Evolutionary conservation across 768 basidiomycete species (phyloP).

Genomic region (Lyophyllum semitale): DNA sequence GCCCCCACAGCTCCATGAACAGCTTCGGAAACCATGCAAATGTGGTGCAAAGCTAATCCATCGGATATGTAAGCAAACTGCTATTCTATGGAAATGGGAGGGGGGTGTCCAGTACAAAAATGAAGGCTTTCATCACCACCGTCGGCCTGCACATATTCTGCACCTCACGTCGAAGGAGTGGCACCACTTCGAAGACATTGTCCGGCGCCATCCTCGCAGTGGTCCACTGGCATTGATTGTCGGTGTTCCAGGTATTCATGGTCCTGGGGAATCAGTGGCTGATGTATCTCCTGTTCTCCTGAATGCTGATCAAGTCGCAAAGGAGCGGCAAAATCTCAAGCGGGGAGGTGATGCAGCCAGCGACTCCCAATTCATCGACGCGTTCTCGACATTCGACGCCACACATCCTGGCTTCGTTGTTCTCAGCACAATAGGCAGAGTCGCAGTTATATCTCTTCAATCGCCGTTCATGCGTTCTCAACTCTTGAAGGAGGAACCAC

Average conservation of each 20-base stretch:
- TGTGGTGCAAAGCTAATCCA: not conserved
- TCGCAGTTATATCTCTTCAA: conserved; percentile 7
- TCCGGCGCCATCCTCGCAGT: not conserved
- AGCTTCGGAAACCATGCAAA: not conserved
- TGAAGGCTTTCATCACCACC: not conserved
- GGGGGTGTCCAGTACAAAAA: not conserved
- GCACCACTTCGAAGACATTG: not conserved
- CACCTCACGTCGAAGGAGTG: not conserved
- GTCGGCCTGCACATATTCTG: not conserved
- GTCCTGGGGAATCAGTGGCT: not conserved
- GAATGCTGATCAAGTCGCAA: not conserved
- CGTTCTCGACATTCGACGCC: not conserved
- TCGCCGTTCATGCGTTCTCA: conserved; percentile 1
- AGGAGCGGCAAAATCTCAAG: not conserved
- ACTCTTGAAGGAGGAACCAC: not conserved
- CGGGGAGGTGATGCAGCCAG: not conserved
- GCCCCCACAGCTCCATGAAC: not conserved
- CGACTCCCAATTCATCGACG: not conserved
- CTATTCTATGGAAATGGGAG: not conserved
- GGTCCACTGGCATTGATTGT: not conserved
- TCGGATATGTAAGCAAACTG: not conserved
- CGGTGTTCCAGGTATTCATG: not conserved
- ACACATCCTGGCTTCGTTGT: not conserved
- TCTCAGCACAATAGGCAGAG: not conserved
- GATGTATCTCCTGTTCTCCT: not conserved